Base-by-base conservation (phyloP, 148 eudicot genomes). In the Pouteria glomerata region DNA sequence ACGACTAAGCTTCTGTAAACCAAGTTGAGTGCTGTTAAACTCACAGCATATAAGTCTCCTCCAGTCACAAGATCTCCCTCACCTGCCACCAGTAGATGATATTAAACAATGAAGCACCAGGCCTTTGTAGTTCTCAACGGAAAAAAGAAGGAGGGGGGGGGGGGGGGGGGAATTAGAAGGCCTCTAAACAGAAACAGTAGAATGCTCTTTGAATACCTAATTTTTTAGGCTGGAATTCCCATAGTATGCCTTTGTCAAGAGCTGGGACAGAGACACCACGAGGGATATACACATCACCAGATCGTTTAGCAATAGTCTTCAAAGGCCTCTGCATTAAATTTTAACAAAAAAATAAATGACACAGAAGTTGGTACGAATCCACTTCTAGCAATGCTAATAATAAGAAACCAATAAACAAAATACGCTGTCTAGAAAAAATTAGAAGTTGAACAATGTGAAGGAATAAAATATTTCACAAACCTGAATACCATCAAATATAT, bases 401-500 rank as follows among this genome's bases (percentile, higher is more conserved):
- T 29, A 44, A 30, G 44, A 39, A 39, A 31, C n/a, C 63, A 7
- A 41, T 13, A 18, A 29, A 2, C 53, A 57, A 53, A 55, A 13
- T 3, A 14, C 48, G 8, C 41, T 19, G 37, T 24, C 16, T 50
- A 37, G 52, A 30, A 3, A 23, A 42, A 41, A 69, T n/a, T 31
- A 37, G 63, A 39, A 24, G 50, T 39, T 24, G 31, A 26, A 3
- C 8, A 37, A 21, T 23, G 19, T 34, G 18, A 12, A 1, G 57
- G 29, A 50, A 39, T 8, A 15, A 48, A 18, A 57, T 44, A 37
- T 29, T 7, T 56, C 35, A 70, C 76, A 59, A 41, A 91, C 99
- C 99, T 95, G 99, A 74, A 95, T 95, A 35, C 99, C 99, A 71
- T 95, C 99, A 84, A 95, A 95, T 37, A 95, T 95, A 71, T 92